Evolutionary conservation across 2,329 filamentous ascomycete species (phyloP).

Genomic region (Nemania abortiva): DNA sequence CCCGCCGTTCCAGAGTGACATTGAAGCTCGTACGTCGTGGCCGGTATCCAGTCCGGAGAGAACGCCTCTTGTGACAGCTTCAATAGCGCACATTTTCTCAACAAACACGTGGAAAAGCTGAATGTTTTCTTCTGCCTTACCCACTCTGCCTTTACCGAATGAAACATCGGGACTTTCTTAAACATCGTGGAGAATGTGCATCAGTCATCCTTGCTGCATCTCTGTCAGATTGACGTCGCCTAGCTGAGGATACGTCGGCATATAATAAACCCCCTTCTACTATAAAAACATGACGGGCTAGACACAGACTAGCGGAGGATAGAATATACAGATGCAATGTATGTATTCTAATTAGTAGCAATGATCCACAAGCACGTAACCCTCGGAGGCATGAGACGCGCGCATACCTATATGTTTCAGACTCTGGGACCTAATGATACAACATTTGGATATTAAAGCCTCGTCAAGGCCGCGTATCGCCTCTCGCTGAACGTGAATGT

Average conservation of each 20-base stretch:
- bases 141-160: conserved; percentile 45
- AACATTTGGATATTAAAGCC: conserved; percentile 28
- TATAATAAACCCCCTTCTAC: conserved; percentile 30
- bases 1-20: conserved; percentile 46
- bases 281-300: not conserved
- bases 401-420: conserved; percentile 33
- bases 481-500: conserved; percentile 10
- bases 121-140: conserved; percentile 33
- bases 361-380: conserved; percentile 23
- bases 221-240: conserved; percentile 31
- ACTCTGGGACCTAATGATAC: conserved; percentile 23
- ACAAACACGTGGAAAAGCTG: conserved; percentile 32
- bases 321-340: not conserved
- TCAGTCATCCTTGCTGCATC: conserved; percentile 30
- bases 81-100: conserved; percentile 7
- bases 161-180: conserved; percentile 49
- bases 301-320: conserved; percentile 12
- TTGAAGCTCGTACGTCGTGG: conserved; percentile 39
- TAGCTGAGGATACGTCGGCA: conserved; percentile 35
- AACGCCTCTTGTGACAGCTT: conserved; percentile 5
- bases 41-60: conserved; percentile 27
- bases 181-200: conserved; percentile 44
- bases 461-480: conserved; percentile 19
- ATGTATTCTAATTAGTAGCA: conserved; percentile 21
- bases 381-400: conserved; percentile 33